Percentiles rank a stretch among this genome's conserved stretches.
Conservation (phyloP, 2,329 filamentous ascomycete species). For the Neonectria sp. region DNA sequence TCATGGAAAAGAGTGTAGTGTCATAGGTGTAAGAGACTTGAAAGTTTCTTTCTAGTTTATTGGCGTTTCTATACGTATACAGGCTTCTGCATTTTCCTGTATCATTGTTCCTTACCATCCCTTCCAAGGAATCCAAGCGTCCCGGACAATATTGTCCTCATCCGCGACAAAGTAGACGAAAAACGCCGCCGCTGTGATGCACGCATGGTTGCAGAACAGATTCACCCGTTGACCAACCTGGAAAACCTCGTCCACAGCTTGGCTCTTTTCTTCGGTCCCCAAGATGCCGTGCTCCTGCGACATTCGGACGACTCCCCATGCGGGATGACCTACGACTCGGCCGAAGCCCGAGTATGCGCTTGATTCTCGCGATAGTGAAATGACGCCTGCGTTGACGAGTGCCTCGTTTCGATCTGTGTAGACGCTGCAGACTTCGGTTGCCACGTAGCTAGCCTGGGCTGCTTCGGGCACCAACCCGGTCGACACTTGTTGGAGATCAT, state of each 20-base stretch:
- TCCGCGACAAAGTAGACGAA: slow-evolving; percentile 55
- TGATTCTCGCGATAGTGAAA: slow-evolving; percentile 54
- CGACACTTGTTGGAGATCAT: slow-evolving; percentile 58
- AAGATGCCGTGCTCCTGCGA: slow-evolving; percentile 58
- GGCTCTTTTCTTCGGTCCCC: slow-evolving; percentile 40
- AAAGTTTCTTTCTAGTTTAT: not conserved
- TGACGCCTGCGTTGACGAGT: slow-evolving; percentile 55
- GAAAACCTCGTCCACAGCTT: slow-evolving; percentile 47
- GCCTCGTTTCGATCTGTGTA: slow-evolving; percentile 57
- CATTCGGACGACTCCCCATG: slow-evolving; percentile 53
- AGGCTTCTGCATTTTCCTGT: not conserved
- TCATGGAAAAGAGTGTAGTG: too few relatives aligned
- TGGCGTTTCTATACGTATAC: not conserved
- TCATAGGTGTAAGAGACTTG: too few relatives aligned
- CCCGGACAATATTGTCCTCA: slow-evolving; percentile 51
- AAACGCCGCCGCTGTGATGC: slow-evolving; percentile 56
- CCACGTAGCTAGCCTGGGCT: slow-evolving; percentile 51
- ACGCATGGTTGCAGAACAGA: slow-evolving; percentile 53
- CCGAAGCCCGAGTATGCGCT: slow-evolving; percentile 51
- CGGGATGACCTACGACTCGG: slow-evolving; percentile 45
- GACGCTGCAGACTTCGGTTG: slow-evolving; percentile 55
- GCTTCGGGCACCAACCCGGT: slow-evolving; percentile 50
- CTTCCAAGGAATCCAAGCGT: slow-evolving; percentile 57
- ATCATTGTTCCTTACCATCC: slow-evolving; percentile 43
- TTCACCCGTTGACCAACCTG: slow-evolving; percentile 52